Conservation (phyloP, 2,329 filamentous ascomycete genomes). For the Colletotrichum gloeosporioides region DNA sequence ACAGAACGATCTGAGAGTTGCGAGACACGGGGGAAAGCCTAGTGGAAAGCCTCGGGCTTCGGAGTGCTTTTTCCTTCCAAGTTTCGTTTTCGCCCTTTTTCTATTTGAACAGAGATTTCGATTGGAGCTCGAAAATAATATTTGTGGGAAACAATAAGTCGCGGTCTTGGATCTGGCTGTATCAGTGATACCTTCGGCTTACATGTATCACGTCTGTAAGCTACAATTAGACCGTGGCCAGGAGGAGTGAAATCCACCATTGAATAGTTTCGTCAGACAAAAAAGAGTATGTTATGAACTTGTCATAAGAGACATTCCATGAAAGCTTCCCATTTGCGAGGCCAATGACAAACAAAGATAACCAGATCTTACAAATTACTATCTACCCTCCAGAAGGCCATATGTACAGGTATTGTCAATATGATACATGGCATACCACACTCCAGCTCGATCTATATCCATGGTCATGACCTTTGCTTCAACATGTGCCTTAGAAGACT, state of each 20-base stretch:
- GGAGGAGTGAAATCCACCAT: background rate
- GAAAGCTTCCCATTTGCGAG: rapidly evolving
- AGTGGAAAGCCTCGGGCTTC: background rate
- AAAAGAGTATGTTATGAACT: background rate
- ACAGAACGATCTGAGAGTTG: background rate
- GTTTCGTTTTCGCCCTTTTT: background rate
- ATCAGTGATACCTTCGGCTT: background rate
- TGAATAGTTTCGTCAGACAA: background rate
- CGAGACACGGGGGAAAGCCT: background rate
- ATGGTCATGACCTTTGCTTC: background rate
- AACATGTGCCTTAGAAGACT: background rate
- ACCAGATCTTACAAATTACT: background rate
- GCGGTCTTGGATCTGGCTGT: background rate
- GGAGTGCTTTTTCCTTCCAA: background rate
- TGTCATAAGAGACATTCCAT: background rate
- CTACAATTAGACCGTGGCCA: background rate
- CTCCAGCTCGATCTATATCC: background rate
- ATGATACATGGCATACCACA: background rate
- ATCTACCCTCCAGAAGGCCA: background rate
- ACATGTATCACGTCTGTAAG: background rate
- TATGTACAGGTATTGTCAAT: background rate
- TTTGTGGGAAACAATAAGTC: background rate
- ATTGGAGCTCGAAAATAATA: background rate
- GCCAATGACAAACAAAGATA: background rate
- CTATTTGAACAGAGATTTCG: background rate